Evolutionary conservation across 2,329 filamentous ascomycete species (phyloP), one percentile per base, ranked within the genome.

Genomic region (Colletotrichum tabaci): DNA sequence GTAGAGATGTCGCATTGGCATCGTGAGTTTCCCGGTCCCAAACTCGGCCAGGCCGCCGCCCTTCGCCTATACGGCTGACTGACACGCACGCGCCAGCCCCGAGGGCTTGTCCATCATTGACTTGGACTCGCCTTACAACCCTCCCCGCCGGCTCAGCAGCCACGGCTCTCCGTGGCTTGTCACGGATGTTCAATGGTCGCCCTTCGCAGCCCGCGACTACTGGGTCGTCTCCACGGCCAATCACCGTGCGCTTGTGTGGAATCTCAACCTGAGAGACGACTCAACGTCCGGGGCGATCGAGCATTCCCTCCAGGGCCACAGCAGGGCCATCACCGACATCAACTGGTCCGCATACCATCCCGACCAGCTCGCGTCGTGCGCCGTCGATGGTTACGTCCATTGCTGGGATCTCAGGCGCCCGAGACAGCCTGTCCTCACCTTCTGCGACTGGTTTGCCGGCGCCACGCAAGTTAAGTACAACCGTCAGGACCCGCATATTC

Each of bases 391-490:
- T 61, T 97, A 95, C 77, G 93, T 98, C 10, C 94, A 97, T 80
- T 94, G 92, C 77, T 98, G 96, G 94, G 95, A 98, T 82, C 84
- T 98, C 56, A 90, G 95, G 46, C 88, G 89, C 61, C 92, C 94
- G 0, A 87, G 88, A 52, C 89, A 92, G 74, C 94, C 94, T 9
- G 93, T 90, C 12, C 86, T 95, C 67, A 94, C 92, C 0, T 97
- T 96, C 78, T 96, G 93, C 72, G 95, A 98, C 82, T 98, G 95
- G 93, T 94, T 95, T 79, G 94, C 95, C 40, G 95, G 95, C 52
- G 95, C 95, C 13, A 97, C 95, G 1, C 96, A 98, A 80, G 95
- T 98, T 74, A 98, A 98, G 82, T 98, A 94, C 87, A 98, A 95
- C 79, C 90, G 95, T 35, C 93, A 96, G 79, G 91, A 97, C 77